Evolutionary conservation across 208 protist species (phyloP).

Genomic region (Leishmania braziliensis): DNA sequence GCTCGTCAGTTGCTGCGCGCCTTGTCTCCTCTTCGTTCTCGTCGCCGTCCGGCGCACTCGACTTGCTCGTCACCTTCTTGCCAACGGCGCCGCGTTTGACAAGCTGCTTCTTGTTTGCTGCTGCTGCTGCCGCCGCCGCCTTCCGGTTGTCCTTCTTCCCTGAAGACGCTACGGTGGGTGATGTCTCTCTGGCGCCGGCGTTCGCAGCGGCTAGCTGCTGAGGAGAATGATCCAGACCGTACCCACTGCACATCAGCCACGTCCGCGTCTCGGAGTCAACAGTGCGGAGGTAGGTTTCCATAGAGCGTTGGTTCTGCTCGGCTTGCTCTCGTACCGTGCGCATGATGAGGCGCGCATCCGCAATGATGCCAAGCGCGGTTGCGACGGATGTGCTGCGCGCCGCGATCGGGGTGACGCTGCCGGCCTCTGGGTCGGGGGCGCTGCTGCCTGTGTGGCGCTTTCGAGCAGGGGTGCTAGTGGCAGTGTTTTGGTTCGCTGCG

Average conservation of each 20-base stretch:
- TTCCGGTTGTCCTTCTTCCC: neutral
- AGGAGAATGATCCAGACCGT: conserved; percentile 3
- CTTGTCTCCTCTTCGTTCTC: conserved; percentile 15
- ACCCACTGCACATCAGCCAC: conserved; percentile 42
- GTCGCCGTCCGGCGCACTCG: conserved; percentile 6
- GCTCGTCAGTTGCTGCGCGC: neutral
- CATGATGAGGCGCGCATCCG: conserved; percentile 25
- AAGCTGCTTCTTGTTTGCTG: conserved; percentile 7
- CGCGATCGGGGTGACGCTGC: neutral
- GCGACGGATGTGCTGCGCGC: conserved; percentile 11
- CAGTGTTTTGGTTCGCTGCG: neutral
- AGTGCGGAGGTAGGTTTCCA: conserved; percentile 20
- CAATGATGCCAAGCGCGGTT: conserved; percentile 11
- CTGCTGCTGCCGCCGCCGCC: neutral
- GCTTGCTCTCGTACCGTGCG: conserved; percentile 22
- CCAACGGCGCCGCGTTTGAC: conserved; percentile 1
- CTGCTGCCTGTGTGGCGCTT: conserved; percentile 8
- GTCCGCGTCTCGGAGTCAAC: conserved; percentile 17
- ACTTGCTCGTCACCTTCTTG: conserved; percentile 17
- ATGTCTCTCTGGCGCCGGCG: neutral
- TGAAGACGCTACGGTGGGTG: neutral
- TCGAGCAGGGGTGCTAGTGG: neutral
- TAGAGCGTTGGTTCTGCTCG: conserved; percentile 13
- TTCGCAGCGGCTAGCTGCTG: neutral
- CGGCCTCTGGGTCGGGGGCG: neutral